These are phyloP conservation scores for Hypoxylon sp. DNA, from an alignment of 2,329 filamentous ascomycete genomes.

Conservation along the genomic window DNA sequence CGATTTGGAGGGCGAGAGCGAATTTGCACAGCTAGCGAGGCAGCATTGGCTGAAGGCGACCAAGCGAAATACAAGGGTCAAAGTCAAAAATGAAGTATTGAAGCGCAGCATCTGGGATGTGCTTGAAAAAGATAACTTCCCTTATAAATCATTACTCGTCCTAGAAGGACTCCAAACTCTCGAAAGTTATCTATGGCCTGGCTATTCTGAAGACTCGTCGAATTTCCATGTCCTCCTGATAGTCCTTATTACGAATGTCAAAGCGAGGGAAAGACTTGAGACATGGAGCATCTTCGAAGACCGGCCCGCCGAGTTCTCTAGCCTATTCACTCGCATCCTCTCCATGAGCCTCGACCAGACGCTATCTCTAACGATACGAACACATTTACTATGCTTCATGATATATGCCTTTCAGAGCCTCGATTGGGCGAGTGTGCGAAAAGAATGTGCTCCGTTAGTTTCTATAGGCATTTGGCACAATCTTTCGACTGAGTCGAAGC, in stretches of 20 bases:
- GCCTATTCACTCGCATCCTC: slow-evolving; percentile 88
- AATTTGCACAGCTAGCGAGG: slow-evolving; percentile 83
- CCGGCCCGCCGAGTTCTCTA: slow-evolving; percentile 85
- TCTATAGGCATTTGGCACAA: slow-evolving; percentile 98
- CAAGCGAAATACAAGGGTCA: slow-evolving; percentile 73
- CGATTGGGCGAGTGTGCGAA: slow-evolving; percentile 88
- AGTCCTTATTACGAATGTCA: slow-evolving; percentile 87
- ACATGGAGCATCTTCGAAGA: slow-evolving; percentile 89
- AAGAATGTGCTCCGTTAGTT: slow-evolving; percentile 95
- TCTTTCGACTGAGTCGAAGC: slow-evolving; percentile 80
- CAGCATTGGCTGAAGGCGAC: slow-evolving; percentile 84
- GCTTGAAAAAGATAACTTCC: slow-evolving; percentile 85
- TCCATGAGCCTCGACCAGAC: slow-evolving; percentile 85
- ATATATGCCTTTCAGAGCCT: slow-evolving; percentile 94
- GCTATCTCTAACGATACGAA: slow-evolving; percentile 76
- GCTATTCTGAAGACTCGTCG: slow-evolving; percentile 88
- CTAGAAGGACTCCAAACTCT: slow-evolving; percentile 92
- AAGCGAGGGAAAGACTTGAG: slow-evolving; percentile 87
- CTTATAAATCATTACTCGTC: slow-evolving; percentile 81
- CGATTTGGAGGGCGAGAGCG: slow-evolving; percentile 78
- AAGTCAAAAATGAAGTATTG: slow-evolving; percentile 86
- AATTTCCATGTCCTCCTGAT: slow-evolving; percentile 93
- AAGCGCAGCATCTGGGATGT: slow-evolving; percentile 92
- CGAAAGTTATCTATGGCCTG: slow-evolving; percentile 96
- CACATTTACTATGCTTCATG: slow-evolving; percentile 89